Conservation (phyloP, 78 protist genomes). For the Monosiga brevicollis region DNA sequence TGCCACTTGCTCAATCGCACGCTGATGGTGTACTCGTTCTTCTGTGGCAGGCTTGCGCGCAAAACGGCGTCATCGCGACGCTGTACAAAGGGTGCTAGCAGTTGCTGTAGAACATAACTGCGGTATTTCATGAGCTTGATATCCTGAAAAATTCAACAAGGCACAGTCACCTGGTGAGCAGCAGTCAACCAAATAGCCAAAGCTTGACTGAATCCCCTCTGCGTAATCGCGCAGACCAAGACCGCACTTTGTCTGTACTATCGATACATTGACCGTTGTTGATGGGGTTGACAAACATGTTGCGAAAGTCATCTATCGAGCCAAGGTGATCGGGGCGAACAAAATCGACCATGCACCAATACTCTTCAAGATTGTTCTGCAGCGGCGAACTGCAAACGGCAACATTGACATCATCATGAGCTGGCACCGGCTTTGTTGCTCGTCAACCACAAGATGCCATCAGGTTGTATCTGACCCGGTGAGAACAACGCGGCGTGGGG, state of each 20-base stretch:
- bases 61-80: neutral
- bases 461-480: constrained; percentile 73
- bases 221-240: neutral
- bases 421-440: no score
- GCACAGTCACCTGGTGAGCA: no score
- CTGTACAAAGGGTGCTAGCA: constrained; percentile 19
- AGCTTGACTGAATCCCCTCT: neutral
- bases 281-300: constrained; percentile 44
- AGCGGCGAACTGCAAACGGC: constrained; percentile 57
- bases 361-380: constrained; percentile 75
- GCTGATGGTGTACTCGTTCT: neutral
- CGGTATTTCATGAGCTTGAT: constrained; percentile 14
- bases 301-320: constrained; percentile 18
- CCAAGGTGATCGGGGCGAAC: constrained; percentile 36
- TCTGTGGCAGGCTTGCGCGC: neutral
- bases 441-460: no score
- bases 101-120: neutral
- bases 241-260: neutral
- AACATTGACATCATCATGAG: no score
- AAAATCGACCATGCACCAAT: constrained; percentile 66
- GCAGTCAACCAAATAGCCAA: neutral
- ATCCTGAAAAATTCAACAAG: no score
- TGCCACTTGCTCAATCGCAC: neutral
- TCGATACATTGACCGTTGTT: constrained; percentile 10
- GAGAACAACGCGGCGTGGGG: constrained; percentile 35